phyloP scores from a whole-genome alignment of 2,329 filamentous ascomycete species.

The Fusarium torreyae region DNA sequence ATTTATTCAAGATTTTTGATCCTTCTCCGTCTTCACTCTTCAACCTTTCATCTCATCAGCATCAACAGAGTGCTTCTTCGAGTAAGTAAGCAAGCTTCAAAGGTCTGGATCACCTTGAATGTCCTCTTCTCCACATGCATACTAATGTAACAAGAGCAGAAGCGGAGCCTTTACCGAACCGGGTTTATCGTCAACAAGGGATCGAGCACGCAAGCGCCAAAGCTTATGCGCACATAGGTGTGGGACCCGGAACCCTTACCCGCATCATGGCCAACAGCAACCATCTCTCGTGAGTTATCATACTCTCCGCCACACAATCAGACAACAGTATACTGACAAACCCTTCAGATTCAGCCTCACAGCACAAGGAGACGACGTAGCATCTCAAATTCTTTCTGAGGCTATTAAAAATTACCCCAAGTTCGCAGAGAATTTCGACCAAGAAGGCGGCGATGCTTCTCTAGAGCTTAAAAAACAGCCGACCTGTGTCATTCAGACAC shows the following conservation, averaged over 20 bases:
- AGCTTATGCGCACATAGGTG: conserved; percentile 2
- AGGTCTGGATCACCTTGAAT: background rate
- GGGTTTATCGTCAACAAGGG: background rate
- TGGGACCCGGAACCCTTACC: background rate
- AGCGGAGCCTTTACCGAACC: conserved; percentile 3
- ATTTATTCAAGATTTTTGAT: background rate
- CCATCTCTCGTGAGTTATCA: background rate
- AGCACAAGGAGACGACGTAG: too few relatives aligned
- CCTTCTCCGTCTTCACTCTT: background rate
- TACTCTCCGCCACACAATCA: background rate
- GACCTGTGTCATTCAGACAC: too few relatives aligned
- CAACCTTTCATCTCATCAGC: background rate
- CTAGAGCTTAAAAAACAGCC: too few relatives aligned
- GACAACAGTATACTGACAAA: too few relatives aligned
- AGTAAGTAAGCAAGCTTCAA: background rate
- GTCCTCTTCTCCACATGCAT: background rate
- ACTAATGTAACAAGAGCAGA: background rate
- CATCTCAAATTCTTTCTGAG: too few relatives aligned
- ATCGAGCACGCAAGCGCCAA: conserved; percentile 9
- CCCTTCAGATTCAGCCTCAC: too few relatives aligned
- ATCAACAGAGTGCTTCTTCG: background rate
- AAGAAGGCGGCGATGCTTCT: too few relatives aligned
- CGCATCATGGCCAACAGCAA: background rate
- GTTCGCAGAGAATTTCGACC: too few relatives aligned
- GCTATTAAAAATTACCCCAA: too few relatives aligned